Conservation (phyloP, 331 rosid genomes). For the Pyrus hybrid region DNA sequence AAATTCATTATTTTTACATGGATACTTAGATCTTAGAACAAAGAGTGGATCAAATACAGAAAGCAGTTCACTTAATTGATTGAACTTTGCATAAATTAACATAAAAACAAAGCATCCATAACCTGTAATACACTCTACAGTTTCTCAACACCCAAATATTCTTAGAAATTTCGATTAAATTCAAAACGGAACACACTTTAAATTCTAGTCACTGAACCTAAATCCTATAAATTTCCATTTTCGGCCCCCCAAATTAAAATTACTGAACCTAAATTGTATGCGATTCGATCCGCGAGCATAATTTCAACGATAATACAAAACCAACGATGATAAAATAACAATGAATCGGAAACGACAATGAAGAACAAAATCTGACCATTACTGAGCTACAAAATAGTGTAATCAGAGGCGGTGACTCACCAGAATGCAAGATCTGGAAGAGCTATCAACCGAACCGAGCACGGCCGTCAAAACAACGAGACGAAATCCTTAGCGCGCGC, state of each 20-base stretch:
- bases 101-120: neutral
- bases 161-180: neutral
- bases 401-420: constrained; percentile 32
- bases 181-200: neutral
- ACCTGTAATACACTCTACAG: neutral
- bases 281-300: neutral
- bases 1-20: neutral
- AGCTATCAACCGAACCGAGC: neutral
- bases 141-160: neutral
- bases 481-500: too few species aligned
- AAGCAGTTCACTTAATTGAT: neutral
- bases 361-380: constrained; percentile 2
- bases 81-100: neutral
- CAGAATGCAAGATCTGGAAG: constrained; percentile 49
- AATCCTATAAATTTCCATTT: neutral
- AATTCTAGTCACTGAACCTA: neutral
- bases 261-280: neutral
- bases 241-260: neutral
- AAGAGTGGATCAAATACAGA: neutral
- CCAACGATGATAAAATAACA: neutral
- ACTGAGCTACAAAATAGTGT: neutral
- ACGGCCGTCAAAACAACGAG: neutral
- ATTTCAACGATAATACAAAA: neutral
- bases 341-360: neutral
- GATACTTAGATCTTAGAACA: neutral